These are phyloP conservation scores for Podospora pseudopauciseta DNA, from an alignment of 495 filamentous ascomycete genomes.

Conservation along the genomic window DNA sequence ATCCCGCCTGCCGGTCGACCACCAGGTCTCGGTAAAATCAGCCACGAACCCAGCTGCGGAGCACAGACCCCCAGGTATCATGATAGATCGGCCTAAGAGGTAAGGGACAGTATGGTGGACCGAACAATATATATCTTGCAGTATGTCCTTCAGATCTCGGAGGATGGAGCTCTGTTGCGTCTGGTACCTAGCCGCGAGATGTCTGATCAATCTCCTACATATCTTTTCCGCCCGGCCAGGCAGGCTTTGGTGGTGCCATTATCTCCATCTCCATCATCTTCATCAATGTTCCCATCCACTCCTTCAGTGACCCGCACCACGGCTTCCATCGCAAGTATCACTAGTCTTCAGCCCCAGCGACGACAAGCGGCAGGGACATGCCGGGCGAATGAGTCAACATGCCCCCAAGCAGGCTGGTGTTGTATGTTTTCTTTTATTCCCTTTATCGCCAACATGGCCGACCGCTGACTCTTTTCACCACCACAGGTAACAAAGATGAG, in stretches of 20 bases:
- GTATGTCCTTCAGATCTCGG: background rate
- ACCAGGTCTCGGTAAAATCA: background rate
- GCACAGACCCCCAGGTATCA: background rate
- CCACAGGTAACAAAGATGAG: background rate
- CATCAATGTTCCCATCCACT: background rate
- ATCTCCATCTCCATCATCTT: background rate
- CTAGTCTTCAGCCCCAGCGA: background rate
- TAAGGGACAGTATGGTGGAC: no score
- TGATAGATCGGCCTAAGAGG: background rate
- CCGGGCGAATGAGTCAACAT: slow-evolving; percentile 18
- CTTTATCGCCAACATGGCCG: background rate
- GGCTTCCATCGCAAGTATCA: background rate
- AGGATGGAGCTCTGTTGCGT: background rate
- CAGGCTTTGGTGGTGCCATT: background rate
- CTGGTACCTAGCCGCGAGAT: background rate
- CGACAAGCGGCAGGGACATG: slow-evolving; percentile 13
- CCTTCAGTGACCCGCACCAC: background rate
- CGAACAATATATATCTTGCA: background rate
- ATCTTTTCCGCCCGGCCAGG: slow-evolving; percentile 12
- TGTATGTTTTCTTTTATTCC: slow-evolving; percentile 14
- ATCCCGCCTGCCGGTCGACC: background rate
- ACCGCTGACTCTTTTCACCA: background rate
- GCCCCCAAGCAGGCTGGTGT: slow-evolving; percentile 24
- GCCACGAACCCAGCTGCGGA: background rate
- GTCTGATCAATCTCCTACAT: background rate